phyloP scores from a whole-genome alignment of 192 early-diverging fungal species.

The Kickxella alabastrina region DNA sequence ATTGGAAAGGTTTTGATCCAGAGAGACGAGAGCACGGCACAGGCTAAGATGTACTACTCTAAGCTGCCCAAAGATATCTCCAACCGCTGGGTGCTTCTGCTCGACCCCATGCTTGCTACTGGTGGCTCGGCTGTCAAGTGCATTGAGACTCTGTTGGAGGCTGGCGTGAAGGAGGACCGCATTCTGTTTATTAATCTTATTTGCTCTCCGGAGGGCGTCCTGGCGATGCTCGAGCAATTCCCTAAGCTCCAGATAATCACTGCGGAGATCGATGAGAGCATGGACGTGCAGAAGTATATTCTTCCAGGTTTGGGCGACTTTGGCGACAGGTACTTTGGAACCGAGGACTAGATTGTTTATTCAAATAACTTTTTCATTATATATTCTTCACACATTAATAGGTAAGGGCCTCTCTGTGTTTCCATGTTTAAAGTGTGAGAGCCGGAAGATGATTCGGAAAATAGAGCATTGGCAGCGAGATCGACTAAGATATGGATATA shows the following conservation, averaged over 20 bases:
- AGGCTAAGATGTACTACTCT: conserved; percentile 87
- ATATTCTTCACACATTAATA: too few species aligned
- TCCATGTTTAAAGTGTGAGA: too few species aligned
- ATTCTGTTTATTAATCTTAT: conserved; percentile 93
- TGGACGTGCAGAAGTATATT: conserved; percentile 84
- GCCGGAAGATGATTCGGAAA: too few species aligned
- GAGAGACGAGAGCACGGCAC: conserved; percentile 88
- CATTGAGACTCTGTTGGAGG: conserved; percentile 79
- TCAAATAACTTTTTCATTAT: not conserved
- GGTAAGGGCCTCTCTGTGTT: too few species aligned
- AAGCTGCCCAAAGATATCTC: conserved; percentile 88
- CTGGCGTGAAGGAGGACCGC: conserved; percentile 77
- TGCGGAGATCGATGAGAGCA: conserved; percentile 76
- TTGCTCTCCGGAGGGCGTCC: conserved; percentile 79
- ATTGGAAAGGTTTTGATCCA: conserved; percentile 97
- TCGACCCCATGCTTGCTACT: conserved; percentile 97
- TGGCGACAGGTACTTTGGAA: conserved; percentile 87
- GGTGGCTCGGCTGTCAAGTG: conserved; percentile 93
- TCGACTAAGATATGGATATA: too few species aligned
- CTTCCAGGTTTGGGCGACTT: conserved; percentile 90
- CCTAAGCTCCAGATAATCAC: conserved; percentile 84
- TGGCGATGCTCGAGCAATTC: conserved; percentile 63
- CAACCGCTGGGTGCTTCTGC: conserved; percentile 74
- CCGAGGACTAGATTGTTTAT: conserved; percentile 46
- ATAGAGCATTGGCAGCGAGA: too few species aligned